Percentiles rank a stretch among this genome's conserved stretches.
Conservation (phyloP, 106 monocot genomes). For the Dioscorea zingiberensis region DNA sequence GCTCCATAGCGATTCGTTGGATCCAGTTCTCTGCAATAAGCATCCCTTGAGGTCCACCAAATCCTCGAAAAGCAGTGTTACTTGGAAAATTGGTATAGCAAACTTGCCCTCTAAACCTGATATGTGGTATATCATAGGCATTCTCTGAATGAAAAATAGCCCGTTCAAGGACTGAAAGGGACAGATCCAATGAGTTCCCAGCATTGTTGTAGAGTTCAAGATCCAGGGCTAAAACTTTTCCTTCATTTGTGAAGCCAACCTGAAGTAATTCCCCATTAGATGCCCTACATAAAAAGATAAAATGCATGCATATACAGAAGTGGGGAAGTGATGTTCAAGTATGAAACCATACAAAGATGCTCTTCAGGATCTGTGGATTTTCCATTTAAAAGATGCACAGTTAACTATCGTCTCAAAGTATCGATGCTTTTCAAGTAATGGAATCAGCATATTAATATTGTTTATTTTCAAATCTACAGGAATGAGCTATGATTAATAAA, state of each 20-base stretch:
- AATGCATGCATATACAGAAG: too few relatives aligned
- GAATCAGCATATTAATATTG: too few relatives aligned
- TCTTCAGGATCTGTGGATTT: too few relatives aligned
- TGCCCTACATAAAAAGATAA: background rate
- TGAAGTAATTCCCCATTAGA: conserved; percentile 14
- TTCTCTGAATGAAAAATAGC: conserved; percentile 92
- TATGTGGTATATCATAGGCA: conserved; percentile 79
- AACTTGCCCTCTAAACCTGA: conserved; percentile 68
- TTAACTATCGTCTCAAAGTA: too few relatives aligned
- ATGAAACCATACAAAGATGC: too few relatives aligned
- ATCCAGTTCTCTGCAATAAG: conserved; percentile 95
- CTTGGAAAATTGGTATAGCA: conserved; percentile 94
- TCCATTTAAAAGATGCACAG: too few relatives aligned
- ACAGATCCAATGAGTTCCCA: conserved; percentile 89
- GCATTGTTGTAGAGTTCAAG: conserved; percentile 87
- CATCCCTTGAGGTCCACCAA: conserved; percentile 98
- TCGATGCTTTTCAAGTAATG: too few relatives aligned
- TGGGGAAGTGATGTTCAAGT: too few relatives aligned
- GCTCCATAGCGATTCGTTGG: conserved; percentile 72
- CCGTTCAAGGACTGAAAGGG: conserved; percentile 72
- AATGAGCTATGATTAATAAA: too few relatives aligned
- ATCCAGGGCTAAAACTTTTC: conserved; percentile 84
- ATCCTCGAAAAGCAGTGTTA: conserved; percentile 96
- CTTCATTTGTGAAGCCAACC: conserved; percentile 89
- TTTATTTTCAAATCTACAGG: too few relatives aligned